Conservation (phyloP, 352 stramenopile genomes). For the Phytophthora sp. region DNA sequence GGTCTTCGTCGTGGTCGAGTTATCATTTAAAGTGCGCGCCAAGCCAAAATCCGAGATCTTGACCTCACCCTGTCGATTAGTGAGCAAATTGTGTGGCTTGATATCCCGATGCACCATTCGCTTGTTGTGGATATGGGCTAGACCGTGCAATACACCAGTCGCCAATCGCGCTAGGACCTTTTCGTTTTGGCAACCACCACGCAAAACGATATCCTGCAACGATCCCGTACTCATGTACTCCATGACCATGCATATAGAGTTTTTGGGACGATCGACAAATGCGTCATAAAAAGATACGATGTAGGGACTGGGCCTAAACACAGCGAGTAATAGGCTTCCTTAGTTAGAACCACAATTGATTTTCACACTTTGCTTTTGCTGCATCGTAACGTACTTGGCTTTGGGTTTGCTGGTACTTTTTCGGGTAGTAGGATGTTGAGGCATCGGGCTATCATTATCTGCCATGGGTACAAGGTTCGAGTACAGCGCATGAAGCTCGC, state of each 20-base stretch:
- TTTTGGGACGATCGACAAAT: slow-evolving; percentile 90
- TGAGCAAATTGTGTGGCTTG: slow-evolving; percentile 91
- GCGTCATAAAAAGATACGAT: slow-evolving; percentile 94
- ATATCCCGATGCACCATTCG: slow-evolving; percentile 93
- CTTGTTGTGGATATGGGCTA: slow-evolving; percentile 90
- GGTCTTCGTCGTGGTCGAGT: slow-evolving; percentile 81
- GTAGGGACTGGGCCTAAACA: slow-evolving; percentile 76
- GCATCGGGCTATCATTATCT: slow-evolving; percentile 39
- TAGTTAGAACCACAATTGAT: no score
- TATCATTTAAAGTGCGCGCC: slow-evolving; percentile 80
- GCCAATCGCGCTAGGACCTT: slow-evolving; percentile 79
- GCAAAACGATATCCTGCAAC: slow-evolving; percentile 89
- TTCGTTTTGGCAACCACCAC: slow-evolving; percentile 84
- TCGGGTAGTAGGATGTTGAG: slow-evolving; percentile 21
- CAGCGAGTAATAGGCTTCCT: slow-evolving; percentile 12
- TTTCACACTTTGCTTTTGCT: no score
- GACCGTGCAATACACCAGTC: slow-evolving; percentile 71
- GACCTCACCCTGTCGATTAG: slow-evolving; percentile 85
- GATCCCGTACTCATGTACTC: slow-evolving; percentile 94
- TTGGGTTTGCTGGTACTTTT: slow-evolving; percentile 39
- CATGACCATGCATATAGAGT: slow-evolving; percentile 92
- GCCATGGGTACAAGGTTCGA: slow-evolving; percentile 88
- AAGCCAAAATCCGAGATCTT: slow-evolving; percentile 92
- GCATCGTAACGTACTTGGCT: slow-evolving; percentile 54
- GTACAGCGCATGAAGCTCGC: slow-evolving; percentile 90